Conservation (phyloP, 345 rosid genomes). For the Eutrema yunnanense region DNA sequence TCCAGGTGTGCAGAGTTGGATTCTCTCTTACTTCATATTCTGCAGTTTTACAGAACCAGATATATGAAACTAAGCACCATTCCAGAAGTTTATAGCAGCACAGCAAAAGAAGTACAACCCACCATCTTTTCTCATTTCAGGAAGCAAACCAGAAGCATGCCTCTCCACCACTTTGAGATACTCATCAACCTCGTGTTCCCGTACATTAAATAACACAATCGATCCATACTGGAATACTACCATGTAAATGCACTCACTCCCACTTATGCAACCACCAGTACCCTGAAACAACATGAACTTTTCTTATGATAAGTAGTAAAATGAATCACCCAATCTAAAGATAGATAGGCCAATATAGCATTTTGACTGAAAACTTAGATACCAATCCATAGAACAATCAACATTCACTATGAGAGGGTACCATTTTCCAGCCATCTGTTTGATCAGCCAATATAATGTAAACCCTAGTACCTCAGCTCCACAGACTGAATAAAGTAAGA, state of each 20-base stretch:
- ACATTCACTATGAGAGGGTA: not conserved
- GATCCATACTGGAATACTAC: conserved; percentile 93
- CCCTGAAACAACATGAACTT: conserved; percentile 46
- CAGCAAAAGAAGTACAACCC: conserved; percentile 22
- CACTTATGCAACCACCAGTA: conserved; percentile 51
- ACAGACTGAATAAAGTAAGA: not conserved
- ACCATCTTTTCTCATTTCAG: conserved; percentile 97
- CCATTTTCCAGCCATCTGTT: not conserved
- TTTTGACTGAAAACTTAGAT: not conserved
- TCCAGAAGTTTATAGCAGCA: not conserved
- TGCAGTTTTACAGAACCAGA: conserved; percentile 34
- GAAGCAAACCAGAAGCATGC: conserved; percentile 84
- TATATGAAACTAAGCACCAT: not conserved
- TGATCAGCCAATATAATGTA: not conserved
- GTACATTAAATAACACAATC: conserved; percentile 78
- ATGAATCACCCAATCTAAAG: not conserved
- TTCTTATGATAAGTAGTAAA: not conserved
- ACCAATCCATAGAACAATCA: not conserved
- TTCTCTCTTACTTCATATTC: conserved; percentile 94
- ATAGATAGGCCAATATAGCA: not conserved
- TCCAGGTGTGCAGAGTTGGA: conserved; percentile 70
- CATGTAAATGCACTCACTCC: conserved; percentile 79
- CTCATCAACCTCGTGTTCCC: conserved; percentile 75
- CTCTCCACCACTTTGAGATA: conserved; percentile 80
- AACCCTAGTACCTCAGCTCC: not conserved